Evolutionary conservation across 73 alveolate genomes (phyloP).

Genomic region (Tetrahymena malaccensis): DNA sequence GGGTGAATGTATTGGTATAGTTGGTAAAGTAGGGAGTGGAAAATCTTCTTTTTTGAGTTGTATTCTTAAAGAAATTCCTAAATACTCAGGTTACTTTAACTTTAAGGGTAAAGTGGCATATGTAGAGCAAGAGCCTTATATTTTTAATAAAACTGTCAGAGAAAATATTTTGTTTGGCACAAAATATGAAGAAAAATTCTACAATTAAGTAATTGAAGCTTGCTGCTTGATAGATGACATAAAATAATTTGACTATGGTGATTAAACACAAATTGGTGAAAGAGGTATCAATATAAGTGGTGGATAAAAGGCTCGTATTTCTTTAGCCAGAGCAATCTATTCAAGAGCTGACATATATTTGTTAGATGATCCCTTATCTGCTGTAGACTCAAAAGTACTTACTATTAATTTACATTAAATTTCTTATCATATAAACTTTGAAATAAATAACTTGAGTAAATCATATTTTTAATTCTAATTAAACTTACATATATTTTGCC

Average conservation of each 20-base stretch:
- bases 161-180: constrained; percentile 58
- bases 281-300: constrained; percentile 72
- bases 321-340: constrained; percentile 76
- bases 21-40: constrained; percentile 76
- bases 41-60: constrained; percentile 50
- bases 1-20: constrained; percentile 55
- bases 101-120: constrained; percentile 8
- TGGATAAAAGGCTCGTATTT: constrained; percentile 74
- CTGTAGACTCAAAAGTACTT: constrained; percentile 68
- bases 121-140: constrained; percentile 19
- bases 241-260: constrained; percentile 50
- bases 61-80: constrained; percentile 44
- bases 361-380: constrained; percentile 63
- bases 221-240: constrained; percentile 60
- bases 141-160: constrained; percentile 14
- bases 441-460: too few relatives aligned
- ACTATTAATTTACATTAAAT: too few relatives aligned
- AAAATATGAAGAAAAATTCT: constrained; percentile 47
- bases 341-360: constrained; percentile 61
- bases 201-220: constrained; percentile 43
- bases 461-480: too few relatives aligned
- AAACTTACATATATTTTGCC: too few relatives aligned
- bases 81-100: constrained; percentile 4
- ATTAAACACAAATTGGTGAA: constrained; percentile 72
- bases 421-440: too few relatives aligned